These are phyloP conservation scores for Ascobolus immersus DNA, from an alignment of 495 filamentous ascomycete species.

Conservation along the genomic window DNA sequence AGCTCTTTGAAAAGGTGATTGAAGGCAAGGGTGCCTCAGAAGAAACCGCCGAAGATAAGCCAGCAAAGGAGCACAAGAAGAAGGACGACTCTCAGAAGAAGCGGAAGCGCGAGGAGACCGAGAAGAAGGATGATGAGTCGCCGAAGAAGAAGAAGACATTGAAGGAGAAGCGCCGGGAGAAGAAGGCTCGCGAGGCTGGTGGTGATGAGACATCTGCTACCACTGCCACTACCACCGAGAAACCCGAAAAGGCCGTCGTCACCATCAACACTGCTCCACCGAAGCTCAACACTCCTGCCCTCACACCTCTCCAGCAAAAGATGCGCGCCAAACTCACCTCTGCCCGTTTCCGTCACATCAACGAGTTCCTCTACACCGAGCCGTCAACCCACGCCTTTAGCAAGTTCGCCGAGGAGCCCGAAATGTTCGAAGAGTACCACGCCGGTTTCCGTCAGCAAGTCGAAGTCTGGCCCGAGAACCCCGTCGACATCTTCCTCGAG, in stretches of 20 bases:
- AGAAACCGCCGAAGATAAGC: neutral
- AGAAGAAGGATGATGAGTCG: neutral
- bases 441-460: slow-evolving; percentile 85
- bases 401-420: slow-evolving; percentile 55
- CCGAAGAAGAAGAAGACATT: slow-evolving; percentile 12
- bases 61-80: neutral
- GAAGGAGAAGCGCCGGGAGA: slow-evolving; percentile 14
- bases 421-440: slow-evolving; percentile 86
- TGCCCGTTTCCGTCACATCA: slow-evolving; percentile 88
- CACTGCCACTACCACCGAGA: slow-evolving; percentile 5
- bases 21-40: slow-evolving; percentile 28
- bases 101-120: neutral
- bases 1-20: slow-evolving; percentile 54
- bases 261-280: slow-evolving; percentile 1
- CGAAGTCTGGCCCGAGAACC: slow-evolving; percentile 84
- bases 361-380: slow-evolving; percentile 83
- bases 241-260: slow-evolving; percentile 1
- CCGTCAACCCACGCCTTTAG: slow-evolving; percentile 52
- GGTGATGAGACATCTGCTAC: slow-evolving; percentile 4
- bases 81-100: neutral
- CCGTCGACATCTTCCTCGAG: slow-evolving; percentile 55
- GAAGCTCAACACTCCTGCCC: slow-evolving; percentile 16
- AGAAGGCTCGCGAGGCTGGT: slow-evolving; percentile 5
- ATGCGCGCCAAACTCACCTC: slow-evolving; percentile 86
- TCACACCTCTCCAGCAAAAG: slow-evolving; percentile 73